Base-by-base conservation (phyloP, 176 grass and related monocot species). In the Musa troglodytarum region DNA sequence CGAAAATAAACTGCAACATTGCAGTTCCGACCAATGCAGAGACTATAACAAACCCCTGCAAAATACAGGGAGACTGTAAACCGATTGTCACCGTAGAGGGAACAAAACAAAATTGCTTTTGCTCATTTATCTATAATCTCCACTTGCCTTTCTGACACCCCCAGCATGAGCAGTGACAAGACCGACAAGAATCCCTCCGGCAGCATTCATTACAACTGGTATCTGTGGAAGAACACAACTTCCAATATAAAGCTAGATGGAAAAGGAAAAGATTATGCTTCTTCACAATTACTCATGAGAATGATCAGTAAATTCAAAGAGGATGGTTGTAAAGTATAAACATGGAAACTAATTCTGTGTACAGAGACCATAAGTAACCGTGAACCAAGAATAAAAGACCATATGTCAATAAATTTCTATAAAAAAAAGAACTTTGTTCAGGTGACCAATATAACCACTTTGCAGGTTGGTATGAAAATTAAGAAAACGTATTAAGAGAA, bases 21-120 rank as follows among this genome's bases (percentile, higher is more conserved):
- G 95, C 95, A 68, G 95, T 99, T 21, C 92, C 90, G 17, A 99
- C 90, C 68, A 99, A 82, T 14, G 95, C 95, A 76, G 90, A 94
- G 21, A 99, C 90, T 71, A 94, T 89, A 49, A 99, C 95, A 86
- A 99, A 99, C 79, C 95, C 90, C 95, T 99, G 90, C 84, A 84
- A 59, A 75, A 66, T 11, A 85, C 80, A 80, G 70, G 29, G 80
- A 78, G 21, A 74, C 34, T 25, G 24, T 21, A 79, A 53, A 53
- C 34, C 68, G 17, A 4, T 43, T 43, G 4, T 43, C 34, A 19
- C 15, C 23, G 15, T 54, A 29, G 3, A 13, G 63, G 7, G 2
- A 70, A 50, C 8, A 21, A 71, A 28, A 17, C 15, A 61, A 58
- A 58, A 62, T 23, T 10, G 67, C 29, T 19, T 73, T 0, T 23